These are phyloP conservation scores for Wilhelminamyces savonicus DNA, from an alignment of 805 yeast species.

Conservation along the genomic window DNA sequence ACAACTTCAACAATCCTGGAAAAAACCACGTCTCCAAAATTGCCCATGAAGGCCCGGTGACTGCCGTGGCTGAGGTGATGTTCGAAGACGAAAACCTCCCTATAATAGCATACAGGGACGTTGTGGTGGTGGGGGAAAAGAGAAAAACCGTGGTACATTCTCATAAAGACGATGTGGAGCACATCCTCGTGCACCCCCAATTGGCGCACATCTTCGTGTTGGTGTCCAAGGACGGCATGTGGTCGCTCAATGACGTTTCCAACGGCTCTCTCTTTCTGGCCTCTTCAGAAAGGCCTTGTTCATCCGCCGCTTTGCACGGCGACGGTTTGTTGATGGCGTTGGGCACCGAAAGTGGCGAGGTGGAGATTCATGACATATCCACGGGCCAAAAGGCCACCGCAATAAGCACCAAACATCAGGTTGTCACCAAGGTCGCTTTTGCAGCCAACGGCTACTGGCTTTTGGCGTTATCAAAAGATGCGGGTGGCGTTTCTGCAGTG, in stretches of 20 bases:
- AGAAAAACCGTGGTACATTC: slow-evolving; percentile 1
- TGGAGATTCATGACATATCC: slow-evolving; percentile 35
- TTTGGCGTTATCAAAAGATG: slow-evolving; percentile 22
- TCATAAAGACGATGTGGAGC: slow-evolving; percentile 8
- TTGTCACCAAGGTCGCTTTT: slow-evolving; percentile 36
- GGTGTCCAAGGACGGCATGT: slow-evolving; percentile 15
- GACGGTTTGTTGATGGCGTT: slow-evolving; percentile 44
- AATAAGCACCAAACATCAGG: slow-evolving; percentile 14
- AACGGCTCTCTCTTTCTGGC: neutral
- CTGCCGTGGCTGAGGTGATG: neutral
- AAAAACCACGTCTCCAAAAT: slow-evolving; percentile 6
- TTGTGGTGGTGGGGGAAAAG: slow-evolving; percentile 7
- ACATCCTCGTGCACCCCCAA: slow-evolving; percentile 28
- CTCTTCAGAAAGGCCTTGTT: neutral
- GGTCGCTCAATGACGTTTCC: slow-evolving; percentile 12
- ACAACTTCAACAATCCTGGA: slow-evolving; percentile 3
- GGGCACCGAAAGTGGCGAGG: slow-evolving; percentile 25
- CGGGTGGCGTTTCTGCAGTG: slow-evolving; percentile 13
- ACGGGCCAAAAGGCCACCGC: slow-evolving; percentile 30
- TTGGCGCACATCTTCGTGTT: slow-evolving; percentile 20
- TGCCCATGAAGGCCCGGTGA: slow-evolving; percentile 1
- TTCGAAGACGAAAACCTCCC: slow-evolving; percentile 9
- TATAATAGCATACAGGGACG: slow-evolving; percentile 13
- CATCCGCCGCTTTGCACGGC: slow-evolving; percentile 31
- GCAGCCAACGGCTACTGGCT: slow-evolving; percentile 66